Evolutionary conservation across 2,329 filamentous ascomycete genomes (phyloP).

Genomic region (Colletotrichum orbiculare): DNA sequence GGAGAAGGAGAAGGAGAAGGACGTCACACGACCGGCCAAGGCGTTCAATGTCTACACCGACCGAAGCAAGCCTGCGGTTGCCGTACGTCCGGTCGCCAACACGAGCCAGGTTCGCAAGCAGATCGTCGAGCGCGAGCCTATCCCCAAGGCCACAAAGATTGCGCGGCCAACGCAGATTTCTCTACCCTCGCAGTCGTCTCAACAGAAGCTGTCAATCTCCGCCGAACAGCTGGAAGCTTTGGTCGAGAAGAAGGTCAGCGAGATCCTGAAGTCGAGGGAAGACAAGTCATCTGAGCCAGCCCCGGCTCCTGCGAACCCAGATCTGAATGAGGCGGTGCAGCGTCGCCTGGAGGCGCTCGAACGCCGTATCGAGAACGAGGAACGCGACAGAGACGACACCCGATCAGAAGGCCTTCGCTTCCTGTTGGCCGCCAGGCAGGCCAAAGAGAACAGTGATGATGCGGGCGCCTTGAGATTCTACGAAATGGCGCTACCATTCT

Average conservation of each 20-base stretch:
- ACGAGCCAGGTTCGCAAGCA: conserved; percentile 56
- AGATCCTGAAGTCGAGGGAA: conserved; percentile 84
- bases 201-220: conserved; percentile 63
- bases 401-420: conserved; percentile 86
- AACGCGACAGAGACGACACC: conserved; percentile 69
- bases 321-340: conserved; percentile 82
- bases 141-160: conserved; percentile 50
- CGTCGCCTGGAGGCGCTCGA: conserved; percentile 86
- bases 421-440: conserved; percentile 90
- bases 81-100: conserved; percentile 48
- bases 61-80: conserved; percentile 61
- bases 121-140: conserved; percentile 52
- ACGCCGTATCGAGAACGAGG: conserved; percentile 78
- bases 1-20: conserved; percentile 58
- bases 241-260: conserved; percentile 90
- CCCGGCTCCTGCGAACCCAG: conserved; percentile 51
- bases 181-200: conserved; percentile 42
- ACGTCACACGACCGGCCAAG: conserved; percentile 78
- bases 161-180: conserved; percentile 54
- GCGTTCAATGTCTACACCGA: conserved; percentile 90
- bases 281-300: conserved; percentile 63
- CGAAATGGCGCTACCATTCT: conserved; percentile 83
- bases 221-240: conserved; percentile 87
- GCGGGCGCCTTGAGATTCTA: conserved; percentile 85
- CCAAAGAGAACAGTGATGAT: conserved; percentile 86